Evolutionary conservation across 371 early-diverging fungal species (phyloP), one percentile per base, ranked within the genome.

Genomic region (Umbelopsis sp.): DNA sequence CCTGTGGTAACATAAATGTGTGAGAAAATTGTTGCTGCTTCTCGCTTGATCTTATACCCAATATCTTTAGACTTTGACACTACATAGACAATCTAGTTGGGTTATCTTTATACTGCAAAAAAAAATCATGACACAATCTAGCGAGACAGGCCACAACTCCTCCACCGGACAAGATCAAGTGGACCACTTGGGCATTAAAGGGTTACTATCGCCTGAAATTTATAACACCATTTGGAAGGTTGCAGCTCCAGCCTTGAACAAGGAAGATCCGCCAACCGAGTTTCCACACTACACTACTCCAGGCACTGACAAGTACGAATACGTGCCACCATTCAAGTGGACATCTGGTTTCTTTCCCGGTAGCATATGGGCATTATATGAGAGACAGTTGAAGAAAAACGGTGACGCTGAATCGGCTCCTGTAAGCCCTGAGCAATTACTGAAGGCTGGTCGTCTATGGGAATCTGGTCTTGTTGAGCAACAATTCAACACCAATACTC

Each of bases 291-390:
- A 63, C 12, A 63, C 63, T 18, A 35, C 22, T 35, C 63, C 63
- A 63, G 63, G 63, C 14, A 63, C 63, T 12, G 63, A 63, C 44
- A 63, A 18, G 41, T 63, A 63, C 63, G 63, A 38, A 38, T 63
- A 63, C 37, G 18, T 14, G 32, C 37, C 63, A 3, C 41, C 63
- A 3, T 63, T 63, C 35, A 63, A 32, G 32, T 63, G 63, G 63
- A 63, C 63, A 5, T 63, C 63, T 8, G 63, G 63, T 10, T 63
- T 63, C 63, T 63, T 63, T 44, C 41, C 63, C 7, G 63, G 63
- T 32, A 63, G 63, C 37, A 35, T 63, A 6, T 63, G 63, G 63
- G 63, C 63, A 3, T 63, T 63, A 32, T 63, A 63, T 20, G 63
- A 63, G 63, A 25, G 63, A 44, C 35, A 38, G 37, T 9, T 63